Evolutionary conservation across 2,329 filamentous ascomycete genomes (phyloP).

Genomic region (Ascomycota sp.): DNA sequence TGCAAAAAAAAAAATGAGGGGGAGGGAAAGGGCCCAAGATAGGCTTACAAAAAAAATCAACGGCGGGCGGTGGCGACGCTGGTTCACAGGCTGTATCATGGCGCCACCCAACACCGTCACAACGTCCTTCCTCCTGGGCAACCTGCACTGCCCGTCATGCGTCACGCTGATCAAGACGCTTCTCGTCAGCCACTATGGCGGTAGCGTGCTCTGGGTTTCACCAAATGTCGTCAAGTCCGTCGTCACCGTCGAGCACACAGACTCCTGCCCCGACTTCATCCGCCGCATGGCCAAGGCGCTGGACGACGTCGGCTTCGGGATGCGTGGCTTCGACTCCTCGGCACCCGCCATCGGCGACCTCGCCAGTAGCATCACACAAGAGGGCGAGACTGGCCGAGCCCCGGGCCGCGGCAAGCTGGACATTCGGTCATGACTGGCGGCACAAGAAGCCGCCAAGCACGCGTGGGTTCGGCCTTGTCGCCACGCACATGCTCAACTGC

Average conservation of each 20-base stretch:
- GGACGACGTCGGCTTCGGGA: slow-evolving; percentile 34
- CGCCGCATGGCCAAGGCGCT: slow-evolving; percentile 24
- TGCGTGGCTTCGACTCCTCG: slow-evolving; percentile 24
- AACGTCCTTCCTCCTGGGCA: slow-evolving; percentile 44
- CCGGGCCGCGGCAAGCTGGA: slow-evolving; percentile 6
- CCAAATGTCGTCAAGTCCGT: slow-evolving; percentile 50
- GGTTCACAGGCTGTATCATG: too few species aligned
- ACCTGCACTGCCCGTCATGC: slow-evolving; percentile 61
- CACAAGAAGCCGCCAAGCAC: slow-evolving; percentile 6
- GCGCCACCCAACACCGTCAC: slow-evolving; percentile 15
- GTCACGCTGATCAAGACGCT: slow-evolving; percentile 40
- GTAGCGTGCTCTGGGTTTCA: slow-evolving; percentile 34
- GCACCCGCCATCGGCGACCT: slow-evolving; percentile 10
- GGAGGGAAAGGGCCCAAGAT: too few species aligned
- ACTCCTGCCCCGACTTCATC: slow-evolving; percentile 18
- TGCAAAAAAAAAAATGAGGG: too few species aligned
- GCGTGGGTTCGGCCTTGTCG: slow-evolving; percentile 7
- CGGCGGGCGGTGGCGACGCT: too few species aligned
- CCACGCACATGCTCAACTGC: slow-evolving; percentile 16
- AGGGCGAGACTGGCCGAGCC: slow-evolving; percentile 1
- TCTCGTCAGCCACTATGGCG: slow-evolving; percentile 23
- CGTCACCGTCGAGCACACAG: slow-evolving; percentile 34
- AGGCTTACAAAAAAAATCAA: too few species aligned
- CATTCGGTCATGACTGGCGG: slow-evolving; percentile 12
- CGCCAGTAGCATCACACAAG: slow-evolving; percentile 6